Evolutionary conservation across 495 filamentous ascomycete species (phyloP), one percentile per base, ranked within the genome.

Genomic region (Penicillium bialowiezense): DNA sequence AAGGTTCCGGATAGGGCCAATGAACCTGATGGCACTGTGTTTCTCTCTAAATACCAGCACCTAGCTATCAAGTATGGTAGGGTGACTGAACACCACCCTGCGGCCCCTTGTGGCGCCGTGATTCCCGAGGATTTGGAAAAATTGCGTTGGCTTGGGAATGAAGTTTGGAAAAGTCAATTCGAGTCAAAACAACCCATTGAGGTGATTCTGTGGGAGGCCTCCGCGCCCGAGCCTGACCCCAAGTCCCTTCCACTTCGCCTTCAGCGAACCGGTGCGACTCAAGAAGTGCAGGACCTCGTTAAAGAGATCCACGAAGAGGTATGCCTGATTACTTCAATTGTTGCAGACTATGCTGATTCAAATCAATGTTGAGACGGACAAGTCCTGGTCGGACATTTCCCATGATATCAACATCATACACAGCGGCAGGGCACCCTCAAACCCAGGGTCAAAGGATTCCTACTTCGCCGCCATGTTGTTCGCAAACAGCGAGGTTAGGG

Each of bases 401-500:
- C 3, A 43, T 2, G 24, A 50, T 33, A 14, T 54, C 23, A n/a
- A 44, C 6, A 34, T 13, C 1, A 39, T 50, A 33, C 52, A 54
- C 35, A 24, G 26, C 5, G 52, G 52, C 1, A 40, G 26, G 9
- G 45, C 45, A 3, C 32, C 32, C 10, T 26, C 20, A n/a, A 14
- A 41, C 0, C 31, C 45, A 7, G 52, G 52, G 15, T 38, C 45
- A 0, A 54, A 54, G 23, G 20, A 24, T 26, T 54, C 52, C n/a
- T 54, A 50, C 21, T 50, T 54, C n/a, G 52, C 45, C 5, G 17
- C 52, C 8, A 54, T 54, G 52, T 10, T 54, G 5, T 54, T 54
- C n/a, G 1, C 28, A 1, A 54, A 54, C 40, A 41, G 52, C n/a
- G 52, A 50, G 18, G 26, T 50, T 13, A 39, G 52, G 12, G 15